Conservation (phyloP, 331 rosid genomes). For the Stylosanthes scabra region DNA sequence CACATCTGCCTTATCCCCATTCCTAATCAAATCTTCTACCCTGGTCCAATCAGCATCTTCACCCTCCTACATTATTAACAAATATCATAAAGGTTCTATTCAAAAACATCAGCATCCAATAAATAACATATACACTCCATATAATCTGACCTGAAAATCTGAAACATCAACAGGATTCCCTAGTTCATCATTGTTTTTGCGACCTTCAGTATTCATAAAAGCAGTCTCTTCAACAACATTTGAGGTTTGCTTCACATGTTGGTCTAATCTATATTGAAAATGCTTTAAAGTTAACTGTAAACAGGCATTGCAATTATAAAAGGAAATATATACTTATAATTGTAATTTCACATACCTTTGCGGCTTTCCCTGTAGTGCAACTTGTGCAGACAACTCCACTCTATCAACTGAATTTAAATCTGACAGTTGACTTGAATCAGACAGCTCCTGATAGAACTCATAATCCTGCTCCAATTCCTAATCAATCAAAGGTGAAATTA, state of each 20-base stretch:
- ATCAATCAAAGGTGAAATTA: conserved; percentile 48
- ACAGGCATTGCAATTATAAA: conserved; percentile 26
- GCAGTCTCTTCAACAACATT: conserved; percentile 38
- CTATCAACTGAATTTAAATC: conserved; percentile 45
- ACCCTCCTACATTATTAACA: conserved; percentile 54
- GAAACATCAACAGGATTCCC: conserved; percentile 48
- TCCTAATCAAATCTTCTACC: conserved; percentile 65
- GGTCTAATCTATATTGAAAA: conserved; percentile 67
- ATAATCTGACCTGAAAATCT: conserved; percentile 60
- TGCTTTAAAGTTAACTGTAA: conserved; percentile 31
- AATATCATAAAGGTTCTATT: conserved; percentile 22
- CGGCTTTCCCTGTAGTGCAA: conserved; percentile 73
- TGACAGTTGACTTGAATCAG: conserved; percentile 47
- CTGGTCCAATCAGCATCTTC: conserved; percentile 80
- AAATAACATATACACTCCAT: conserved; percentile 31
- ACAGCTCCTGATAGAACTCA: conserved; percentile 46
- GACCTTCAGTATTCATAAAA: conserved; percentile 33
- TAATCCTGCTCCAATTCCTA: conserved; percentile 61
- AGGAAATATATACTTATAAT: conserved; percentile 26
- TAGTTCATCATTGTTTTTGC: conserved; percentile 37
- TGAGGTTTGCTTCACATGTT: conserved; percentile 47
- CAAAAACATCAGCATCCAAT: conserved; percentile 17
- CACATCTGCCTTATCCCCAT: conserved; percentile 71
- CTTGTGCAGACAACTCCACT: conserved; percentile 50
- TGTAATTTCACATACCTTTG: conserved; percentile 52